Conservation (phyloP, 1,139 yeast species). For the Taphrina sp. region DNA sequence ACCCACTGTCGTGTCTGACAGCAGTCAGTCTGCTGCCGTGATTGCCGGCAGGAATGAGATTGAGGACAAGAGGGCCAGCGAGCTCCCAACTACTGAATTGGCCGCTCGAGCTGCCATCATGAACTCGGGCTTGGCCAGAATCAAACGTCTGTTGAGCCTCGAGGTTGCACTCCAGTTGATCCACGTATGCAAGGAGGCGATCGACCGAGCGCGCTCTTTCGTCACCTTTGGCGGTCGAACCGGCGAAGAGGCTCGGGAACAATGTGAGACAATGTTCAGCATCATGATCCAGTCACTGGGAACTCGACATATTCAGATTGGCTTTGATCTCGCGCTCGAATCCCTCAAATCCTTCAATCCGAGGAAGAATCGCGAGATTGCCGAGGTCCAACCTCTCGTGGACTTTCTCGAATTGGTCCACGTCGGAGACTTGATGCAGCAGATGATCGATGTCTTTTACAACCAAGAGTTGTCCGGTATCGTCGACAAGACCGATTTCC, state of each 20-base stretch:
- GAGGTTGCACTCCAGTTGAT: slow-evolving; percentile 49
- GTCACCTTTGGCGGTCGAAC: slow-evolving; percentile 43
- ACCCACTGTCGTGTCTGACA: slow-evolving; percentile 11
- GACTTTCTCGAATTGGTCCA: slow-evolving; percentile 87
- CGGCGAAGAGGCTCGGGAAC: slow-evolving; percentile 43
- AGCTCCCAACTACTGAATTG: slow-evolving; percentile 47
- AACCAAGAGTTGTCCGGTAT: slow-evolving; percentile 76
- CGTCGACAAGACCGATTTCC: slow-evolving; percentile 70
- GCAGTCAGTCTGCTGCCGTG: slow-evolving; percentile 8
- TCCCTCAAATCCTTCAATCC: slow-evolving; percentile 73
- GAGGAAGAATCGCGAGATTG: slow-evolving; percentile 44
- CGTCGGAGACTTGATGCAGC: slow-evolving; percentile 87
- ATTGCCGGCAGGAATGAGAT: slow-evolving; percentile 33
- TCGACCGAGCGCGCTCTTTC: slow-evolving; percentile 42
- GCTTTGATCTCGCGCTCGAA: slow-evolving; percentile 75
- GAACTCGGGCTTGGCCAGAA: slow-evolving; percentile 47
- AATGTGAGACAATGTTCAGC: slow-evolving; percentile 62
- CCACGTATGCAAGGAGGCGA: slow-evolving; percentile 45
- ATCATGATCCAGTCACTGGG: slow-evolving; percentile 66
- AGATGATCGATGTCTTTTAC: slow-evolving; percentile 87
- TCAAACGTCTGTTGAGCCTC: slow-evolving; percentile 48
- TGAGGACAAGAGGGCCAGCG: not conserved
- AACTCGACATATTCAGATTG: slow-evolving; percentile 68
- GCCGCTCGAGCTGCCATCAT: slow-evolving; percentile 51
- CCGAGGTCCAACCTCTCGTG: slow-evolving; percentile 70